Base-by-base conservation (phyloP, 1,139 yeast species). In the Sugiyamaella novakii region DNA sequence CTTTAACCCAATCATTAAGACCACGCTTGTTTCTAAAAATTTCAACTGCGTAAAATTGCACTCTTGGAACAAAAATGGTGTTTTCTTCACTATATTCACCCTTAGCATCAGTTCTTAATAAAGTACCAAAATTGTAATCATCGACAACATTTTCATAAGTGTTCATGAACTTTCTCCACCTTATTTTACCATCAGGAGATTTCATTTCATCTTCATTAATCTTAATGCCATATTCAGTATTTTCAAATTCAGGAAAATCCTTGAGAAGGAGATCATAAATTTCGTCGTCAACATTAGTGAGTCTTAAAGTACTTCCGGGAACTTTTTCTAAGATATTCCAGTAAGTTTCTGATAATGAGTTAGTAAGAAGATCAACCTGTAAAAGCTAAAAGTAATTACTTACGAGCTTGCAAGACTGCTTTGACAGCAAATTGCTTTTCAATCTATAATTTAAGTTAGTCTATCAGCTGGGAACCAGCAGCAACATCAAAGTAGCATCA, bases 341-440 rank as follows among this genome's bases (percentile, higher is more conserved):
- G 77, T 92, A 94, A 2, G 96, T 84, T 67, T 87, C 95, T 56
- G 30, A 36, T 37, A n/a, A 28, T 8, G 30, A 25, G 40, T 24
- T 36, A 24, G 30, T 24, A 36, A 18, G 17, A 31, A 18, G 6
- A 7, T 10, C 18, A 18, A 11, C 10, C n/a, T 10, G 10, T 5
- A 12, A 1, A 2, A n/a, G 27, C n/a, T n/a, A n/a, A n/a, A n/a
- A n/a, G n/a, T n/a, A n/a, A 18, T 15, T 58, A 36, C 50, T 24
- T 61, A 61, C 65, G 66, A 54, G 96, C 94, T 69, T 94, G 98
- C 69, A 81, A 83, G 21, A 94, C 98, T 6, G 98, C 98, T 72
- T 87, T 89, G 56, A 94, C 98, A 45, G 98, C 98, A 65, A 92
- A 92, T 73, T 91, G 97, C 78, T 81, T 87, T 71, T 91, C 98